A percentile compares a stretch with the other conserved stretches of the same genome.
Conservation (phyloP, 2,329 filamentous ascomycete genomes). For the Penicillium sp. region DNA sequence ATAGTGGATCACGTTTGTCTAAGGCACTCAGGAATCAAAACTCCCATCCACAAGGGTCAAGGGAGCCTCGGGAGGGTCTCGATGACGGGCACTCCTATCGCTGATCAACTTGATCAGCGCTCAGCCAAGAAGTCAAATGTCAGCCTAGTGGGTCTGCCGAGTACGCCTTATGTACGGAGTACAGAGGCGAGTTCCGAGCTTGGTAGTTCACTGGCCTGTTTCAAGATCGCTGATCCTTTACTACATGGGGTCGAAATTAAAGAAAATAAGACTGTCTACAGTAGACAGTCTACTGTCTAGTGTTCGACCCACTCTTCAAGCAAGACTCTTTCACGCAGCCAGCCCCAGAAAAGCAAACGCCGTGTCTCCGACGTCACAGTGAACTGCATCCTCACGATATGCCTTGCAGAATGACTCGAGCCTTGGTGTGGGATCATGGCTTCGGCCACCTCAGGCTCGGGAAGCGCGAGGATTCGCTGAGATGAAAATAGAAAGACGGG, state of each 20-base stretch:
- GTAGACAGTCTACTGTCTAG: neutral
- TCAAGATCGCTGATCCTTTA: conserved; percentile 19
- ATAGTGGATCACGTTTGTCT: neutral
- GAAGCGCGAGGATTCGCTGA: neutral
- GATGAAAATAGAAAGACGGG: conserved; percentile 5
- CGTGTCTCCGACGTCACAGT: neutral
- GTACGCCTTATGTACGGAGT: conserved; percentile 10
- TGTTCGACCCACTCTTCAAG: neutral
- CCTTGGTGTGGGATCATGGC: neutral
- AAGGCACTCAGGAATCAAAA: neutral
- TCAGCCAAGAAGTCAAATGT: conserved; percentile 4
- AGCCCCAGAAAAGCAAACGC: neutral
- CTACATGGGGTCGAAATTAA: conserved; percentile 10
- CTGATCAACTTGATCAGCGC: neutral
- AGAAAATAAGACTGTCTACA: neutral
- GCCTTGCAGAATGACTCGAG: neutral
- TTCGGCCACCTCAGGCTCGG: neutral
- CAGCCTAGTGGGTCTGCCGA: conserved; percentile 21
- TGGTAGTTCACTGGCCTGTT: conserved; percentile 17
- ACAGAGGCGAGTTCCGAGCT: conserved; percentile 4
- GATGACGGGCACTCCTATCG: neutral
- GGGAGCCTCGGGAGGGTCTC: neutral
- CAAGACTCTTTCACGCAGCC: neutral
- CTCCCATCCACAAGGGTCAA: neutral
- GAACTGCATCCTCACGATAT: conserved; percentile 1